Conservation (phyloP, 163 green algal species). For the Dunaliella salina region DNA sequence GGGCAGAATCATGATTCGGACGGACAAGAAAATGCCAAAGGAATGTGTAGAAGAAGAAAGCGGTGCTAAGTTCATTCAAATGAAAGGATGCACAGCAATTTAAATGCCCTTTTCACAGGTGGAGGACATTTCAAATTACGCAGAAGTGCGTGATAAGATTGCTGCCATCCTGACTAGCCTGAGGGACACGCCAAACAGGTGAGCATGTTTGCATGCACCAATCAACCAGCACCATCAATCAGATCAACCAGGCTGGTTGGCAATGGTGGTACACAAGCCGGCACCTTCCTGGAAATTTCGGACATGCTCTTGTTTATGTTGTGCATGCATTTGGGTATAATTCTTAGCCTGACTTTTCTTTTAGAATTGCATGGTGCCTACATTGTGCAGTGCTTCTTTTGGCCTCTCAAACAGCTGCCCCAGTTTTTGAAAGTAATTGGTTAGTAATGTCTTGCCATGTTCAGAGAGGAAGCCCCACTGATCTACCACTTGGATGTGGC, state of each 20-base stretch:
- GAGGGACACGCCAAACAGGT: constrained; percentile 64
- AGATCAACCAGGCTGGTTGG: background rate
- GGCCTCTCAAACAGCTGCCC: no score
- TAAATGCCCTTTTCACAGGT: constrained; percentile 2
- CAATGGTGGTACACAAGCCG: background rate
- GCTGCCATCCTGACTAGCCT: constrained; percentile 58
- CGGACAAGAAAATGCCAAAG: no score
- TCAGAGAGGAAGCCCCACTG: constrained; percentile 80
- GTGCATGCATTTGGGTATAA: background rate
- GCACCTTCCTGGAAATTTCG: background rate
- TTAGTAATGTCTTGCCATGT: no score
- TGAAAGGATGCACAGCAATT: no score
- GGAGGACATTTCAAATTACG: constrained; percentile 75
- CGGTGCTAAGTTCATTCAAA: no score
- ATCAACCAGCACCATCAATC: no score
- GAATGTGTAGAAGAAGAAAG: no score
- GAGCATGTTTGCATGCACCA: background rate
- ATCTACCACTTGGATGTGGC: constrained; percentile 99
- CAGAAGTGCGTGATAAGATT: constrained; percentile 58
- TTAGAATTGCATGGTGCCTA: background rate
- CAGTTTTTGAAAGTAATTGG: no score
- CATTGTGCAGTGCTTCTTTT: background rate
- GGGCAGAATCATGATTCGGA: no score
- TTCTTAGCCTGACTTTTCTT: background rate
- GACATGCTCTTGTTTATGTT: background rate